phyloP scores from a whole-genome alignment of 2,329 filamentous ascomycete species.

The Stemphylium vesicarium region DNA sequence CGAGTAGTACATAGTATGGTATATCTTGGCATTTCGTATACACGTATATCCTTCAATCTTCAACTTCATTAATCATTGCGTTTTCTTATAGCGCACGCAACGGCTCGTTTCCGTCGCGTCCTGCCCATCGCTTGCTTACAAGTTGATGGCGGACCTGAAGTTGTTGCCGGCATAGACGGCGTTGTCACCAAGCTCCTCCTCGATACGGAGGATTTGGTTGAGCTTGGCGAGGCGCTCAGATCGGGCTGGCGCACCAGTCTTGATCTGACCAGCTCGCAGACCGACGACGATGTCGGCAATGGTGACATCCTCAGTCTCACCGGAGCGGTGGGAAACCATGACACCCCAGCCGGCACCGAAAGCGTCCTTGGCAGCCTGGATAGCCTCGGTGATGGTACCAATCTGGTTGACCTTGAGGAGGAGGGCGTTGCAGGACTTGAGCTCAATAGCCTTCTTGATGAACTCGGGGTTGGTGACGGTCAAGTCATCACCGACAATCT shows the following conservation, averaged over 20 bases:
- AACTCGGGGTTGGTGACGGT: conserved; percentile 98
- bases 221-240: conserved; percentile 99
- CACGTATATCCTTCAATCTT: conserved; percentile 2
- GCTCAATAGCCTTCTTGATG: conserved; percentile 99
- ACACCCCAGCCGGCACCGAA: conserved; percentile 94
- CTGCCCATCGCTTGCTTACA: conserved; percentile 49
- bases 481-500: conserved; percentile 98
- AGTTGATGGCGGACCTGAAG: conserved; percentile 89
- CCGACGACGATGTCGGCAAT: conserved; percentile 98
- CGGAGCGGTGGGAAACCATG: conserved; percentile 99
- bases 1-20: neutral
- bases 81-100: neutral
- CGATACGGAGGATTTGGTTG: conserved; percentile 99
- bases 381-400: conserved; percentile 96
- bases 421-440: conserved; percentile 97
- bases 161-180: conserved; percentile 90
- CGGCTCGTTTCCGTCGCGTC: neutral
- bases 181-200: conserved; percentile 89
- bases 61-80: conserved; percentile 13
- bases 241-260: conserved; percentile 69
- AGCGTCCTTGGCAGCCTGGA: conserved; percentile 98
- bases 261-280: conserved; percentile 94
- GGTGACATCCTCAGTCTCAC: conserved; percentile 99
- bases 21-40: conserved; percentile 12
- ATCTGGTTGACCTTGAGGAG: conserved; percentile 99